These are phyloP conservation scores for Nakazawaea sp. DNA, from an alignment of 805 yeast genomes.

Conservation along the genomic window DNA sequence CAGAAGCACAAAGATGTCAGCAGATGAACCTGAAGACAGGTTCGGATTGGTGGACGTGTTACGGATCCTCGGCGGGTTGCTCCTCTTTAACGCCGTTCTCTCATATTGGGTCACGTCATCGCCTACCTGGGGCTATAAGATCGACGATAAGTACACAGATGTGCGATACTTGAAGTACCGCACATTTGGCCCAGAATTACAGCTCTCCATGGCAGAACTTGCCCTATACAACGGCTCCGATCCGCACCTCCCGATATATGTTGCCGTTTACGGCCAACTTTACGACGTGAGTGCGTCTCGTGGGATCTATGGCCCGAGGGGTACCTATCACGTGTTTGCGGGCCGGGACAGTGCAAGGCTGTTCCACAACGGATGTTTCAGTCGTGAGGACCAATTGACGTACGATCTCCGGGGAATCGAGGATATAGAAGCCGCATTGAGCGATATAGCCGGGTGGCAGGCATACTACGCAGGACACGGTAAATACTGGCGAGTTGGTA, in stretches of 20 bases:
- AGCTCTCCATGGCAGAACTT: conserved; percentile 39
- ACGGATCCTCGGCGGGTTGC: conserved; percentile 37
- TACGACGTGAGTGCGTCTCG: conserved; percentile 54
- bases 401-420: conserved; percentile 57
- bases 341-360: conserved; percentile 69
- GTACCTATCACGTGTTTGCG: conserved; percentile 47
- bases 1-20: too few species aligned
- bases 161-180: conserved; percentile 28
- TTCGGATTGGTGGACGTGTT: conserved; percentile 33
- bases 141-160: conserved; percentile 37
- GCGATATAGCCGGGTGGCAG: conserved; percentile 46
- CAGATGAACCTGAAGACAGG: conserved; percentile 1
- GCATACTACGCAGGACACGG: conserved; percentile 34
- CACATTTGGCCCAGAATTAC: conserved; percentile 12
- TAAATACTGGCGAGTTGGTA: conserved; percentile 60
- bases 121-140: conserved; percentile 50
- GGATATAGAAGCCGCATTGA: conserved; percentile 24
- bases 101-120: conserved; percentile 57
- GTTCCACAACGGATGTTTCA: conserved; percentile 64
- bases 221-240: conserved; percentile 45
- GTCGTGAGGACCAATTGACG: conserved; percentile 46
- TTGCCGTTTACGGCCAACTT: conserved; percentile 54
- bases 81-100: conserved; percentile 36
- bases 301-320: conserved; percentile 51
- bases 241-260: conserved; percentile 40